These are phyloP conservation scores for Chaetomiaceae sp. DNA, from an alignment of 2,329 filamentous ascomycete genomes.

Conservation along the genomic window DNA sequence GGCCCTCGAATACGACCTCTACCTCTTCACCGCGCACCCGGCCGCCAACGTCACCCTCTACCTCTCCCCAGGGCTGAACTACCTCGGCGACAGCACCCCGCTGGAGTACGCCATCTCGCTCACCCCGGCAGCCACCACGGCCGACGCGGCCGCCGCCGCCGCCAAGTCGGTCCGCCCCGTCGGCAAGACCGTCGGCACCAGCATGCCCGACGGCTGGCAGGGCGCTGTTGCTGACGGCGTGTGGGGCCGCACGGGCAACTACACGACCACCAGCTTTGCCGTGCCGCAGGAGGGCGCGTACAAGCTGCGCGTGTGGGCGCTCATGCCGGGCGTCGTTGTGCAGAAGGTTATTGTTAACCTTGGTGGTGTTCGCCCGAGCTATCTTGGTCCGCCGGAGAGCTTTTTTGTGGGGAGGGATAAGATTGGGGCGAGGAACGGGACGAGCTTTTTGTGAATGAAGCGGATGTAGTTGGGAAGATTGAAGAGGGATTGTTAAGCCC, in stretches of 20 bases:
- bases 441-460: constrained; percentile 34
- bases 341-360: constrained; percentile 54
- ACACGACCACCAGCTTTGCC: constrained; percentile 41
- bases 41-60: constrained; percentile 44
- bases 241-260: constrained; percentile 42
- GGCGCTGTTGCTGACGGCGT: constrained; percentile 41
- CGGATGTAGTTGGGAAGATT: constrained; percentile 18
- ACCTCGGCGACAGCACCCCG: constrained; percentile 44
- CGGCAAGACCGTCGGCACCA: constrained; percentile 36
- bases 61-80: constrained; percentile 50
- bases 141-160: neutral
- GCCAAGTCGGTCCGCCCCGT: constrained; percentile 37
- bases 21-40: constrained; percentile 50
- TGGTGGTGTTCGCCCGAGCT: constrained; percentile 50
- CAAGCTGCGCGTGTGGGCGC: constrained; percentile 46
- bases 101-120: constrained; percentile 48
- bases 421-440: constrained; percentile 34
- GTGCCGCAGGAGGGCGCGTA: constrained; percentile 41
- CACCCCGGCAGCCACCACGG: constrained; percentile 11
- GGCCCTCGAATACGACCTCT: constrained; percentile 56
- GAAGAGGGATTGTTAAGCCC: neutral
- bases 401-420: constrained; percentile 41
- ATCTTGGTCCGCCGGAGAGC: constrained; percentile 54
- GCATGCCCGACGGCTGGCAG: constrained; percentile 40
- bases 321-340: constrained; percentile 49